Evolutionary conservation across 345 rosid genomes (phyloP), one percentile per base, ranked within the genome.

Genomic region (Geranium rotundifolium): DNA sequence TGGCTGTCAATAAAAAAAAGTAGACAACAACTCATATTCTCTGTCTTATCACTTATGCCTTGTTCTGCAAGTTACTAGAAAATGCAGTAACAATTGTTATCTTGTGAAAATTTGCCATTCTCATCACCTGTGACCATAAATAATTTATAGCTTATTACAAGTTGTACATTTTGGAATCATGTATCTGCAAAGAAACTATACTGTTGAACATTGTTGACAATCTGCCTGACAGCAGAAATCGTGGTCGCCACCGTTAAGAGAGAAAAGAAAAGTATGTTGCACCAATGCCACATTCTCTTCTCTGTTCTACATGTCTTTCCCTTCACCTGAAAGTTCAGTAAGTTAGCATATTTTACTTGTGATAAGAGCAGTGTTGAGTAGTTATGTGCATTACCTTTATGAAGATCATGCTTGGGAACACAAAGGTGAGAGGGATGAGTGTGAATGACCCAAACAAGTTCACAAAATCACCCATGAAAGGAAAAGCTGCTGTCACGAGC

Each of bases 381-480:
- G 37, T 34, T 8, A 34, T 3, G 41, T 34, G n/a, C 8, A 41
- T 41, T 69, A 70, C 78, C 79, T 68, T 68, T 62, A 75, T 30
- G 65, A 68, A 68, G 2, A 75, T 54, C 73, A 71, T 54, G 63
- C 65, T 68, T 5, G 79, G 73, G 55, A 71, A 75, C 29, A 71
- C 67, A 19, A 73, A 76, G 54, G 77, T 70, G 4, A 76, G 74
- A 59, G 72, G 67, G 29, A 76, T 18, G 30, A 73, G 72, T 6
- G 75, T 29, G 41, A 76, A 67, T 19, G 81, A 74, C 23, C 81
- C 71, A 6, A 71, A 18, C 41, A 77, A 54, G 73, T 63, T 77
- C 56, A 73, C 72, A 49, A 73, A 73, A 57, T 77, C 75, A 14
- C 75, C 80, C 30, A 77, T 62, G 71, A 77, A 77, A n/a, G 81